These are phyloP conservation scores for Monilinia fructicola DNA, from an alignment of 2,329 filamentous ascomycete genomes.

Conservation along the genomic window DNA sequence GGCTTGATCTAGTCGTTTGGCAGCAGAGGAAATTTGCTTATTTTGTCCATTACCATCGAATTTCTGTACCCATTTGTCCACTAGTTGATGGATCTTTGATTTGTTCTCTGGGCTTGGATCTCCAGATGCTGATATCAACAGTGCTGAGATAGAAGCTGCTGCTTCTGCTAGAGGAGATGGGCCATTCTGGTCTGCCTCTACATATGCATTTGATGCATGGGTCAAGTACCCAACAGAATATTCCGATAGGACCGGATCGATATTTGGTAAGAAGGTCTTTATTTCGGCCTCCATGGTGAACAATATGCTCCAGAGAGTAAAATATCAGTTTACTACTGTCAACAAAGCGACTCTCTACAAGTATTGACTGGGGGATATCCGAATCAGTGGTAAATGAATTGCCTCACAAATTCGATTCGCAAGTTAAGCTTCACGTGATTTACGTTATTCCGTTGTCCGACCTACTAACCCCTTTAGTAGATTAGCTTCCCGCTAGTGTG, in stretches of 20 bases:
- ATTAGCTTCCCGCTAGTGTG: constrained; percentile 10
- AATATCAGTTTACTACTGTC: constrained; percentile 1
- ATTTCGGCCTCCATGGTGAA: constrained; percentile 80
- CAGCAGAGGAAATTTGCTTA: constrained; percentile 69
- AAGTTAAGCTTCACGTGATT: constrained; percentile 17
- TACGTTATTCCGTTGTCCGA: not conserved
- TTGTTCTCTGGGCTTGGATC: constrained; percentile 71
- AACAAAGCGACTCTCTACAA: not conserved
- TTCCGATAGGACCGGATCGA: constrained; percentile 85
- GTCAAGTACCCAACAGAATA: constrained; percentile 93
- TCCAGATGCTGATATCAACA: constrained; percentile 91
- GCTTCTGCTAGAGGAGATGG: constrained; percentile 80
- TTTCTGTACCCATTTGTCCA: constrained; percentile 84
- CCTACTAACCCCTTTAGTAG: not conserved
- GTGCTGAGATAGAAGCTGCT: constrained; percentile 77
- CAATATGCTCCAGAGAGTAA: not conserved
- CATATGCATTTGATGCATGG: constrained; percentile 84
- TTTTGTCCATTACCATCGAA: constrained; percentile 71
- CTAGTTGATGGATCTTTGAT: constrained; percentile 75
- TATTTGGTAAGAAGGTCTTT: constrained; percentile 76
- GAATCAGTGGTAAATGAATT: constrained; percentile 9
- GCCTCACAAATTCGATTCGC: not conserved
- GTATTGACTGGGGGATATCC: not conserved
- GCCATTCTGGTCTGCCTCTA: constrained; percentile 68
- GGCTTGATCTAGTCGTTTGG: constrained; percentile 86